Evolutionary conservation across 2,329 filamentous ascomycete genomes (phyloP).

Genomic region (Aureobasidium sp.): DNA sequence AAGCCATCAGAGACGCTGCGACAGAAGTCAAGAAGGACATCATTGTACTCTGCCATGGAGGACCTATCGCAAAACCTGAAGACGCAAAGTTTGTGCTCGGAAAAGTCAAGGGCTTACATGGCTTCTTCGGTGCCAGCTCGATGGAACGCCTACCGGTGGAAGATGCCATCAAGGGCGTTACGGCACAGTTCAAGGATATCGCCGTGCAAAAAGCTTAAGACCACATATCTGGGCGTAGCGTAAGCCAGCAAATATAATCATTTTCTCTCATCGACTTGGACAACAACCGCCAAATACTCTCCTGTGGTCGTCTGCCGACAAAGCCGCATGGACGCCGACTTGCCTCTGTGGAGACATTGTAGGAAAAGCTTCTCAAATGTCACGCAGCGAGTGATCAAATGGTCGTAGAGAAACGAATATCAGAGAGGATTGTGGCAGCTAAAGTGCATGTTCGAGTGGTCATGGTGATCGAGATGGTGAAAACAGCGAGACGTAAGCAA

Average conservation of each 20-base stretch:
- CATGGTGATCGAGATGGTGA: not conserved
- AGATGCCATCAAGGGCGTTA: conserved; percentile 52
- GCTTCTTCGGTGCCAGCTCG: conserved; percentile 62
- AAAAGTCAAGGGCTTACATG: conserved; percentile 54
- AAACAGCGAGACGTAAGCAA: no score
- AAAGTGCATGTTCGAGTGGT: not conserved
- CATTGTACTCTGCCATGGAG: conserved; percentile 62
- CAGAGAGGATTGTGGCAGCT: not conserved
- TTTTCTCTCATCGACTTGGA: not conserved
- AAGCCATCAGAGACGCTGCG: conserved; percentile 56
- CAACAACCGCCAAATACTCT: no score
- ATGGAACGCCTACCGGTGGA: conserved; percentile 64
- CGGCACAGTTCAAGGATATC: conserved; percentile 43
- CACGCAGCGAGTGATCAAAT: no score
- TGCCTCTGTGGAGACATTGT: no score
- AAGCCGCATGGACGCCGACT: no score
- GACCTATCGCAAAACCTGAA: conserved; percentile 55
- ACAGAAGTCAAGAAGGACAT: conserved; percentile 47
- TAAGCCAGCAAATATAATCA: not conserved
- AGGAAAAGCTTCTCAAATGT: no score
- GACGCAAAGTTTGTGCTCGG: conserved; percentile 57
- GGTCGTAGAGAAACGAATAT: no score
- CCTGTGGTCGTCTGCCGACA: no score
- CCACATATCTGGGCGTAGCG: not conserved
- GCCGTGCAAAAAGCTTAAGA: conserved; percentile 3